phyloP scores from a whole-genome alignment of 164 flowering plant genomes.

The Magnolia kwangsiensis region DNA sequence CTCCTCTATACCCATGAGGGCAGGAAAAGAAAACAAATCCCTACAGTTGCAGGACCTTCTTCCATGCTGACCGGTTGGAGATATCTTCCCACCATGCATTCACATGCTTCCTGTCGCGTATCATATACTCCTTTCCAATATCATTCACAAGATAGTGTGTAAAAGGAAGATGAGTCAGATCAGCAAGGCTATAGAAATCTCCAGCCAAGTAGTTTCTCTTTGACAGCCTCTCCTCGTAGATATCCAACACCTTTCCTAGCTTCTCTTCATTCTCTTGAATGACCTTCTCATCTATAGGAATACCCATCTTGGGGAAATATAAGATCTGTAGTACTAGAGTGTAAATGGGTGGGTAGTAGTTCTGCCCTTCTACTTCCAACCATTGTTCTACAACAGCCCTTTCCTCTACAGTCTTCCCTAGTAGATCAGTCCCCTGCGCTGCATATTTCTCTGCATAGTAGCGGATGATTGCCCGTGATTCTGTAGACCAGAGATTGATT shows the following conservation, averaged over 20 bases:
- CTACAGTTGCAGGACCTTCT: conserved; percentile 16
- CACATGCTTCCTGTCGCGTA: conserved; percentile 44
- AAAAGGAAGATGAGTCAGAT: conserved; percentile 48
- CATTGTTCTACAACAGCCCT: conserved; percentile 41
- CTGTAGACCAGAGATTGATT: conserved; percentile 12
- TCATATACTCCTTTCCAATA: conserved; percentile 35
- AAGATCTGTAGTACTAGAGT: conserved; percentile 28
- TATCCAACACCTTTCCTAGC: conserved; percentile 42
- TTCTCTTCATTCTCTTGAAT: conserved; percentile 39
- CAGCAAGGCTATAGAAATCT: conserved; percentile 62
- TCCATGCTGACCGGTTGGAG: conserved; percentile 26
- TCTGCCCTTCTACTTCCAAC: conserved; percentile 45
- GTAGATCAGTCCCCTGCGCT: conserved; percentile 35
- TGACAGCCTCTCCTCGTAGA: conserved; percentile 49
- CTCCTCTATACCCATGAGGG: too few species aligned
- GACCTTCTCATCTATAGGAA: conserved; percentile 21
- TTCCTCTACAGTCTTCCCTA: conserved; percentile 41
- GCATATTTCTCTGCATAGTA: conserved; percentile 46
- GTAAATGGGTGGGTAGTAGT: conserved; percentile 32
- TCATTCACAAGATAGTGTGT: conserved; percentile 32
- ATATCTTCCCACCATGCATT: conserved; percentile 52
- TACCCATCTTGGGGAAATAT: conserved; percentile 23
- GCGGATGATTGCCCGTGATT: conserved; percentile 47
- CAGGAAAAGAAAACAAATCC: neutral
- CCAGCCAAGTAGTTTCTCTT: conserved; percentile 55